phyloP scores from a whole-genome alignment of 192 early-diverging fungal species.

The Linnemannia zychae region DNA sequence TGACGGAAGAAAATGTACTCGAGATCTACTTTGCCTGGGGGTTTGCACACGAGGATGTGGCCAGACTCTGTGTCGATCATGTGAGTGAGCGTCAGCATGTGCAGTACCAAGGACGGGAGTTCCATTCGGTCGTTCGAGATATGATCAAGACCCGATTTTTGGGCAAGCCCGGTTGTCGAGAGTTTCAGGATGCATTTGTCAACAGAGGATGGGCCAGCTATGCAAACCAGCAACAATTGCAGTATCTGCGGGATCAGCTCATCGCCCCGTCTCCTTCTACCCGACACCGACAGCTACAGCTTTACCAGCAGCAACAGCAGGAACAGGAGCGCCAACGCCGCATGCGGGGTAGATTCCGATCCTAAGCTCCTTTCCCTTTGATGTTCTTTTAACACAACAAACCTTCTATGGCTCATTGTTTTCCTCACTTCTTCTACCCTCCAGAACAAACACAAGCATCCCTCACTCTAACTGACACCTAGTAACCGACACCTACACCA shows the following conservation, averaged over 20 bases:
- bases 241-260: background rate
- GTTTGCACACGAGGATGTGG: constrained; percentile 1
- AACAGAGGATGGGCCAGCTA: constrained; percentile 10
- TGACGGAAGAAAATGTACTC: constrained; percentile 37
- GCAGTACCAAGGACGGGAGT: background rate
- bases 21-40: constrained; percentile 49
- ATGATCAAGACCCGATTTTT: constrained; percentile 7
- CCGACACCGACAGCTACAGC: background rate
- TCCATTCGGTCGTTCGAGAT: constrained; percentile 13
- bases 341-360: background rate
- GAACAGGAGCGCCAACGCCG: background rate
- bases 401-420: background rate
- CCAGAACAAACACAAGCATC: background rate
- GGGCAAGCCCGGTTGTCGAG: constrained; percentile 12
- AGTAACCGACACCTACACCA: background rate
- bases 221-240: constrained; percentile 6
- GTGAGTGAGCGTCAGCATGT: constrained; percentile 21
- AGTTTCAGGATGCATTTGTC: constrained; percentile 40
- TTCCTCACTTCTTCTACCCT: background rate
- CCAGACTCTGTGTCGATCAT: constrained; percentile 19
- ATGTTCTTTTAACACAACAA: background rate
- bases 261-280: background rate
- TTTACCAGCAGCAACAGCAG: background rate
- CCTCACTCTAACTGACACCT: background rate
- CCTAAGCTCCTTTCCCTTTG: background rate